Evolutionary conservation across 108 stramenopile genomes (phyloP).

Genomic region (Cyclostephanos invisitatus): DNA sequence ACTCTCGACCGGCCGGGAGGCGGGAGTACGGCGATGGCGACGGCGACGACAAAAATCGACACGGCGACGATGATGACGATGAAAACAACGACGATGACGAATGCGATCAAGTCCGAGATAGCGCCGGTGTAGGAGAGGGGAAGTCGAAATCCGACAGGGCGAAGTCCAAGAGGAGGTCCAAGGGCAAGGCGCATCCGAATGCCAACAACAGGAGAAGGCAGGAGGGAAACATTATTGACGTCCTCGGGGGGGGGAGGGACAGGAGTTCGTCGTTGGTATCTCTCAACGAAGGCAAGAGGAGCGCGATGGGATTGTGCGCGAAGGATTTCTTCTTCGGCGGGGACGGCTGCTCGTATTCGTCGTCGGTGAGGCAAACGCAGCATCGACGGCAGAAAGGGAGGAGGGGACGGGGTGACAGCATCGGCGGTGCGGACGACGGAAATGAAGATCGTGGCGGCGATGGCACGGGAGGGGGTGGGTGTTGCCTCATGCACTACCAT

Average conservation of each 20-base stretch:
- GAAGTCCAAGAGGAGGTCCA: constrained; percentile 14
- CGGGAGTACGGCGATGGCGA: not conserved
- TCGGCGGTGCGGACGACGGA: constrained; percentile 12
- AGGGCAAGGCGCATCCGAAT: constrained; percentile 43
- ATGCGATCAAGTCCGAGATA: not conserved
- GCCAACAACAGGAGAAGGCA: constrained; percentile 22
- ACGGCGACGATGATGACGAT: not conserved
- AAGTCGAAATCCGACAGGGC: constrained; percentile 12
- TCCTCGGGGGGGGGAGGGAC: constrained; percentile 1
- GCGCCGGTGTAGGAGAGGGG: constrained; percentile 10
- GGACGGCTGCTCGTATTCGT: constrained; percentile 24
- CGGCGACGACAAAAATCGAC: too few species aligned
- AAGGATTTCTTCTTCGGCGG: constrained; percentile 43
- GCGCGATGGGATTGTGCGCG: constrained; percentile 8
- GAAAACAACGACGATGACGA: constrained; percentile 11
- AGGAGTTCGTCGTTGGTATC: constrained; percentile 7
- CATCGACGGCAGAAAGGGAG: constrained; percentile 10
- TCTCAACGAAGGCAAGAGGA: not conserved
- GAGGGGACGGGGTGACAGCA: constrained; percentile 19
- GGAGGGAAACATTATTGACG: not conserved
- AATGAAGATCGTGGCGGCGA: too few species aligned
- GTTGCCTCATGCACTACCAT: constrained; percentile 36
- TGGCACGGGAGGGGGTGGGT: not conserved
- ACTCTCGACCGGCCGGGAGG: not conserved
- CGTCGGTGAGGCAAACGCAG: not conserved